phyloP scores from a whole-genome alignment of 2,329 filamentous ascomycete genomes.

The Plectosphaerella plurivora region DNA sequence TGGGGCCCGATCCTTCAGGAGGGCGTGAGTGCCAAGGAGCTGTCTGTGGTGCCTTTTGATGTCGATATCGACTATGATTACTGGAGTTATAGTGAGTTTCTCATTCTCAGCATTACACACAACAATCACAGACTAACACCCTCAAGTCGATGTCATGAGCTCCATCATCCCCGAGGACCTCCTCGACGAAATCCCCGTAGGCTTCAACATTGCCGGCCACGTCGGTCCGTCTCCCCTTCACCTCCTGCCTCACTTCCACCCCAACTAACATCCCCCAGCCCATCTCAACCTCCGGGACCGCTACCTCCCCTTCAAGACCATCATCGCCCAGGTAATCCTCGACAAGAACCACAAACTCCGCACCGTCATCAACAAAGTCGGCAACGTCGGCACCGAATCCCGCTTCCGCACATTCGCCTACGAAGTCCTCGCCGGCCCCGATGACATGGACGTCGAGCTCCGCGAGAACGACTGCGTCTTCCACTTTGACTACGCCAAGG shows the following conservation, averaged over 20 bases:
- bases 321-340: constrained; percentile 80
- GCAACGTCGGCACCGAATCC: constrained; percentile 80
- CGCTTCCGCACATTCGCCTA: constrained; percentile 90
- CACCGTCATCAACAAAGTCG: constrained; percentile 94
- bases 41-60: constrained; percentile 71
- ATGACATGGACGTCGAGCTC: constrained; percentile 79
- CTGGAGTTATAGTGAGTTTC: constrained; percentile 70
- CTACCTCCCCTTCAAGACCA: constrained; percentile 78
- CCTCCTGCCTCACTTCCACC: neutral
- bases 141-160: constrained; percentile 72
- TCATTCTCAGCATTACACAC: too few species aligned
- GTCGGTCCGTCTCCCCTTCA: constrained; percentile 53
- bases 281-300: constrained; percentile 85
- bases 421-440: constrained; percentile 78
- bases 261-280: constrained; percentile 33
- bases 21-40: constrained; percentile 61
- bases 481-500: constrained; percentile 88
- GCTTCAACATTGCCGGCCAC: constrained; percentile 86
- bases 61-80: constrained; percentile 76
- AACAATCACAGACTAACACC: constrained; percentile 6
- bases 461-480: constrained; percentile 83
- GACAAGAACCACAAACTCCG: constrained; percentile 82
- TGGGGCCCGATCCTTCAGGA: constrained; percentile 70
- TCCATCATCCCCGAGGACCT: constrained; percentile 77
- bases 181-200: constrained; percentile 75